Base-by-base conservation (phyloP, 805 yeast genomes). In the Candida argentea region DNA sequence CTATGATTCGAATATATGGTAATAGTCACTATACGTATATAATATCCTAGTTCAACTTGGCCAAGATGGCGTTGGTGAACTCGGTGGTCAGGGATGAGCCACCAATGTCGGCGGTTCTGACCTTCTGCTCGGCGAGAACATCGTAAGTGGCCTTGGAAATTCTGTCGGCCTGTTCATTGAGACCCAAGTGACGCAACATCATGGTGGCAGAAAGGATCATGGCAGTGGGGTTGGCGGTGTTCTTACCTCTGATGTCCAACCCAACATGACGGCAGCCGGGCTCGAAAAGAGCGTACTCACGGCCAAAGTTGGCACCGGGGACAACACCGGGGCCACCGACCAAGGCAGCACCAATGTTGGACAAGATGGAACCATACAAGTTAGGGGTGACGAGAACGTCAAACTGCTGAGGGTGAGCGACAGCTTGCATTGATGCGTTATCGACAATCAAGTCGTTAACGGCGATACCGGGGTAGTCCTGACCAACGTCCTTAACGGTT, bases 201-300 rank as follows among this genome's bases (percentile, higher is more conserved):
- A 89, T 76, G 39, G 87, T 65, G 25, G 95, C 73, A 35, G 95
- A 84, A 50, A 91, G 70, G 49, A 89, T 81, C 89, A 89, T 81
- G 45, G 95, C 97, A 37, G 96, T 84, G 57, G 98, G 98, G 76
- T 89, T 89, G 41, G 97, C 97, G 40, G 84, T 71, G 70, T 85
- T 82, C 63, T 83, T 74, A 54, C 94, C 96, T 70, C 83, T 72
- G 58, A 91, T 83, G 62, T 89, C 96, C 48, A 89, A 71, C 63
- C 97, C 97, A 50, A 87, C 97, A 69, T 87, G 97, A 73, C 98
- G 83, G 67, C 96, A 87, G 65, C 97, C 98, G 50, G 98, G 97
- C 71, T 89, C 98, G 61, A 91, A 89, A 37, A 89, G 93, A 32
- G 97, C 97, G 59, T 80, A 79, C 50, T 89, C 96, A 62, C 94